Conservation (phyloP, 176 grass and related monocot genomes). For the Triticum dicoccoides region DNA sequence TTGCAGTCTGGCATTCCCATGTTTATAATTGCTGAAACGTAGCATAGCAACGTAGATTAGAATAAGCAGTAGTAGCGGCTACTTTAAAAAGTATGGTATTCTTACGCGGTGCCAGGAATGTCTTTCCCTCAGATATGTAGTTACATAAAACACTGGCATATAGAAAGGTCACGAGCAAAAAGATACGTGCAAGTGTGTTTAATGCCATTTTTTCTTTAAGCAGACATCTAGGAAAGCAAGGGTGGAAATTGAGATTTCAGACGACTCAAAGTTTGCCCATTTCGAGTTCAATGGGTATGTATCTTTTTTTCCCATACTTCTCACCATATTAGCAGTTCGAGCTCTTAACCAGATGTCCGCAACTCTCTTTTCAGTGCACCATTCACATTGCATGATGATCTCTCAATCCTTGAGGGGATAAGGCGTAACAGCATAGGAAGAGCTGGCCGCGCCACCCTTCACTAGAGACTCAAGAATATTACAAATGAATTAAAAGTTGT, state of each 20-base stretch:
- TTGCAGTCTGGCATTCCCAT: not conserved
- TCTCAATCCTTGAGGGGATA: conserved; percentile 69
- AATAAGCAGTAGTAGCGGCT: conserved; percentile 2
- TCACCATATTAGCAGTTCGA: not conserved
- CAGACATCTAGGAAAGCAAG: conserved; percentile 73
- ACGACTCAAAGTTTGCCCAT: conserved; percentile 62
- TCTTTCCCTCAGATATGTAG: conserved; percentile 3
- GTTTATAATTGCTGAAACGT: not conserved
- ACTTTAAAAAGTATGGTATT: conserved; percentile 18
- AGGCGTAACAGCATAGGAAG: conserved; percentile 37
- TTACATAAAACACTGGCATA: not conserved
- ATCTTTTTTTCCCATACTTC: not conserved
- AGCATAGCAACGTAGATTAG: conserved; percentile 19
- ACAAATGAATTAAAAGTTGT: conserved; percentile 7
- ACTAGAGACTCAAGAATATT: conserved; percentile 19
- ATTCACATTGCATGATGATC: conserved; percentile 83
- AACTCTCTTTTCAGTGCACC: conserved; percentile 56
- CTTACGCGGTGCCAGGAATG: not conserved
- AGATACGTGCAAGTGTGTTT: conserved; percentile 13
- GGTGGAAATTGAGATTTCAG: conserved; percentile 89
- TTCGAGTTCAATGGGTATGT: conserved; percentile 83
- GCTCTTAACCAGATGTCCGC: conserved; percentile 10
- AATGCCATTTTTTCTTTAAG: conserved; percentile 35
- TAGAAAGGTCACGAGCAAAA: not conserved
- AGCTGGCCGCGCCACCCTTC: not conserved